These are phyloP conservation scores for Chrysoporthe puriensis DNA, from an alignment of 2,329 filamentous ascomycete species.

Conservation along the genomic window DNA sequence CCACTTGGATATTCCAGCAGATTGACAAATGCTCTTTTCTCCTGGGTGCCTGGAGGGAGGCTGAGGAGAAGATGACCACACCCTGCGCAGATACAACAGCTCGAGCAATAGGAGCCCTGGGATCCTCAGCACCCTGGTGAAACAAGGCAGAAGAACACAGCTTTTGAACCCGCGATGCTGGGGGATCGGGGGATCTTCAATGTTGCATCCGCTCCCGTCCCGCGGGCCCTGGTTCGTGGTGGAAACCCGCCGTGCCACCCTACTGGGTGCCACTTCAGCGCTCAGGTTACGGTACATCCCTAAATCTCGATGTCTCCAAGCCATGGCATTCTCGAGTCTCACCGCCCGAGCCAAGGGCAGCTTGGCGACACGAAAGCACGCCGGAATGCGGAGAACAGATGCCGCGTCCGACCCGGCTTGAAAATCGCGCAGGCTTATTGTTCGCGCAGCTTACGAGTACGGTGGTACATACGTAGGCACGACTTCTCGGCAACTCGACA, in stretches of 20 bases:
- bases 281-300: background rate
- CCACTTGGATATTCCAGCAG: too few relatives aligned
- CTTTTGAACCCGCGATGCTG: background rate
- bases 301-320: background rate
- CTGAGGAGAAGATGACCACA: too few relatives aligned
- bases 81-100: too few relatives aligned
- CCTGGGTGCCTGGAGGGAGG: too few relatives aligned
- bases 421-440: background rate
- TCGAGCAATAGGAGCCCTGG: too few relatives aligned
- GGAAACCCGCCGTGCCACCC: background rate
- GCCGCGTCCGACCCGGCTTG: background rate
- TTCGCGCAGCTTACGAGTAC: too few relatives aligned
- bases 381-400: background rate
- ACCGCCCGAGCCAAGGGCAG: background rate
- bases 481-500: background rate
- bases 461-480: too few relatives aligned
- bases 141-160: background rate
- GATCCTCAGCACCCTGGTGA: background rate
- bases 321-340: background rate
- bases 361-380: background rate
- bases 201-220: slow-evolving; percentile 8
- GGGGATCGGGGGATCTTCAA: background rate
- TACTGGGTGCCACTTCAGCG: background rate
- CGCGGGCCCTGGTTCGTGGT: background rate
- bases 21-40: too few relatives aligned